Base-by-base conservation (phyloP, 345 rosid species). In the Eucalyptus curtisii region DNA sequence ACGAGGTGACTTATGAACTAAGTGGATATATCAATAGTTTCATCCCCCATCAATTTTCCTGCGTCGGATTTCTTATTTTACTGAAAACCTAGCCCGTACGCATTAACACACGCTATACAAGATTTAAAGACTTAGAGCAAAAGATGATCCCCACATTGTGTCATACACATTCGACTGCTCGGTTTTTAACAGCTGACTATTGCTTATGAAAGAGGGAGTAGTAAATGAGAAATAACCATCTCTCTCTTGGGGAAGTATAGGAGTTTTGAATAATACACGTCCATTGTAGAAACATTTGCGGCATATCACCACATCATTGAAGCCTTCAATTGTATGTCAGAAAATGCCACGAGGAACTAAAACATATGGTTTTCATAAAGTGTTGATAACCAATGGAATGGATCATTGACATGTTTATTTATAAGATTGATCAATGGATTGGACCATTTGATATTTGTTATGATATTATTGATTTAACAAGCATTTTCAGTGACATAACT, bases 371-470 rank as follows among this genome's bases (percentile, higher is more conserved):
- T 5, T 12, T 71, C 25, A 9, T 22, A 71, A 71, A 37, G 81
- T 19, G 81, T 71, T 71, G 81, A 71, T 1, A n/a, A 52, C 9
- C 0, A 50, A 52, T 52, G 24, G 55, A 52, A 52, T 52, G 55
- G 2, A 50, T 7, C 20, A 50, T 50, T 50, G 20, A 16, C 53
- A 16, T 16, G 3, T 50, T 50, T 50, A 50, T 50, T 50, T 50
- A 50, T 50, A 0, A 49, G 53, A 50, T 50, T 50, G 22, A 50
- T 50, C 0, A 0, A 52, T 7, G 55, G 55, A 52, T 52, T 52
- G 0, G 0, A 52, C 24, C 55, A 52, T 0, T 17, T 52, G 55
- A 52, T 52, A 52, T 52, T 52, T 52, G 2, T 52, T 52, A 52
- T 52, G 0, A 19, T 52, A 50, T 50, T 50, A 50, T 52, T 7